phyloP scores from a whole-genome alignment of 441 rosid species.

The Syzygium malaccense region DNA sequence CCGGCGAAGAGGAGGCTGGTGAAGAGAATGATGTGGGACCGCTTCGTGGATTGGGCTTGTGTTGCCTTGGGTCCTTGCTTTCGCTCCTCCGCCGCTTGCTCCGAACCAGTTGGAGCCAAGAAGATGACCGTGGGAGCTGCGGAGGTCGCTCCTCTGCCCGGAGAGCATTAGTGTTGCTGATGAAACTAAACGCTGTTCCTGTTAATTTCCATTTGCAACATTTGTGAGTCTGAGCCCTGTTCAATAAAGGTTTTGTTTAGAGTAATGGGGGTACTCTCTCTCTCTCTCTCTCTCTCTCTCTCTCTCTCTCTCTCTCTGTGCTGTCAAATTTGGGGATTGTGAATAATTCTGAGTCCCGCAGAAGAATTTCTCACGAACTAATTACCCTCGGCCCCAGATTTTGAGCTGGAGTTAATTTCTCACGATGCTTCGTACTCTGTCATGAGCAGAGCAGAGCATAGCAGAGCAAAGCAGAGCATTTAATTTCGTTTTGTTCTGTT shows the following conservation, averaged over 20 bases:
- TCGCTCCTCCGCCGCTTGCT: neutral
- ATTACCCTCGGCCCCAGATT: neutral
- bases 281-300: neutral
- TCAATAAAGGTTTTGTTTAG: neutral
- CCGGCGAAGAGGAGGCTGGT: slow-evolving; percentile 32
- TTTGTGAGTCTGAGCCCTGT: neutral
- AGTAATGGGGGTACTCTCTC: neutral
- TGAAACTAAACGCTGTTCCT: neutral
- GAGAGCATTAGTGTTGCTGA: neutral
- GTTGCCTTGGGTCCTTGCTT: neutral
- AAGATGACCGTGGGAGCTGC: neutral
- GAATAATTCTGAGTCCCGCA: neutral
- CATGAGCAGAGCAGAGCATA: neutral
- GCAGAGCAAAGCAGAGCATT: neutral
- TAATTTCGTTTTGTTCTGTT: neutral
- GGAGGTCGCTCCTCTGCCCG: neutral
- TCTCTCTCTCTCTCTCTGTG: neutral
- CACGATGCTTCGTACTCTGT: neutral
- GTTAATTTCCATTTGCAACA: neutral
- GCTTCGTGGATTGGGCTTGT: neutral
- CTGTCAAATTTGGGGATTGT: neutral
- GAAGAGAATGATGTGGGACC: slow-evolving; percentile 22
- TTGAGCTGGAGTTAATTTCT: neutral
- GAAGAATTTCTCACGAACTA: neutral
- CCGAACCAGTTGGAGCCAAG: neutral